Evolutionary conservation across 1,284 basidiomycete genomes (phyloP), one percentile per base, ranked within the genome.

Genomic region (Ceratobasidium sp.): DNA sequence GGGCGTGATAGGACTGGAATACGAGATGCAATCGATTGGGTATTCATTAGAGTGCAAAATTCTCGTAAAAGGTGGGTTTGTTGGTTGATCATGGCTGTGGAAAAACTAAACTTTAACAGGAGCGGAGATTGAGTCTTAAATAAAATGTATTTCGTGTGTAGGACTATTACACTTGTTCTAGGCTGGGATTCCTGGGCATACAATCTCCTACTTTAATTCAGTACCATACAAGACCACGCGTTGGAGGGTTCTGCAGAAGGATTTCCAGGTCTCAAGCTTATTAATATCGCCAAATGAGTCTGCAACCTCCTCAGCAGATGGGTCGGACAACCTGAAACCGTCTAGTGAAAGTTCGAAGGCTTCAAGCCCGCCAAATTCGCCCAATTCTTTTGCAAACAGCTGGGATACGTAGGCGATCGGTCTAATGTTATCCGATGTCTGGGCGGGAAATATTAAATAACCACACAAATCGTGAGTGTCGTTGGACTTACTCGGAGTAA

Each of bases 31-130:
- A 92, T 97, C 6, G 93, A 98, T 79, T 98, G 95, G 95, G 81
- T 98, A 27, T 97, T 97, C 81, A 89, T 96, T 73, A 87, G 95
- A 0, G 95, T 97, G 1, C 94, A 96, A 83, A 96, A 94, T 78
- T 94, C 93, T 78, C 85, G 92, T 75, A 84, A 87, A 84, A 88
- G 76, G 78, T 79, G 22, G 24, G 78, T 59, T 24, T 22, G 16
- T 51, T 24, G 2, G 19, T 63, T 31, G 48, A 51, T n/a, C 3
- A 22, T 27, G 11, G 13, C 31, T 31, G 19, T 16, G 59, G 13
- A 37, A 63, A 16, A 39, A 29, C 68, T 34, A 19, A 54, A 24
- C n/a, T 62, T 16, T 14, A 24, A 39, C n/a, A 68, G 51, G 7
- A 39, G 65, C 37, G 37, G 65, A 11, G 65, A 68, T 39, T 68